Conservation (phyloP, 495 filamentous ascomycete species). For the Penicillium dipodomyicola region DNA sequence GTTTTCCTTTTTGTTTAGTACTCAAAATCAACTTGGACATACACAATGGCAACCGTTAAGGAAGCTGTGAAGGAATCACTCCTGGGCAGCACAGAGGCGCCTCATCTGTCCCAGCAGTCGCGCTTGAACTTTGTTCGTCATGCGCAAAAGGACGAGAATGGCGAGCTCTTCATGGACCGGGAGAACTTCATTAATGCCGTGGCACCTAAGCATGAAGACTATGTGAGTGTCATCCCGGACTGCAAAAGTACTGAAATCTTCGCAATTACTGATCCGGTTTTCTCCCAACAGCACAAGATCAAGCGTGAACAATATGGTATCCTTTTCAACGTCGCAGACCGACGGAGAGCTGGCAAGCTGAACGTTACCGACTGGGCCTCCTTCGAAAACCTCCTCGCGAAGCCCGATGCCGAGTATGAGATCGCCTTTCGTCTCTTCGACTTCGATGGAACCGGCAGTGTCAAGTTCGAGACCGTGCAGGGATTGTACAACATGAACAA, state of each 20-base stretch:
- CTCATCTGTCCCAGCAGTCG: constrained; percentile 64
- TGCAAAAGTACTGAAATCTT: neutral
- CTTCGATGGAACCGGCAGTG: constrained; percentile 69
- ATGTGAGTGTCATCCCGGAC: constrained; percentile 57
- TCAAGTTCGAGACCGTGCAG: constrained; percentile 85
- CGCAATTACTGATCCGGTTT: constrained; percentile 18
- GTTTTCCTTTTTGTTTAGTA: constrained; percentile 7
- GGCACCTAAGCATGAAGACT: constrained; percentile 84
- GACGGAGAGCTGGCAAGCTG: constrained; percentile 65
- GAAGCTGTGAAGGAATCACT: constrained; percentile 75
- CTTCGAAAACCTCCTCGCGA: constrained; percentile 89
- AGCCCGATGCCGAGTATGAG: constrained; percentile 97
- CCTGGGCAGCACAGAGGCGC: constrained; percentile 61
- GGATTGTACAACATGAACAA: constrained; percentile 79
- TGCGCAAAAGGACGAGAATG: constrained; percentile 73
- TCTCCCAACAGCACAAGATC: constrained; percentile 79
- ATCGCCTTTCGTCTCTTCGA: constrained; percentile 98
- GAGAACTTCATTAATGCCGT: constrained; percentile 88
- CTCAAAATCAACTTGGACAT: constrained; percentile 12
- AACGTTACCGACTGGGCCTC: constrained; percentile 82
- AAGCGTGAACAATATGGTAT: constrained; percentile 90
- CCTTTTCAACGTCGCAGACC: constrained; percentile 86
- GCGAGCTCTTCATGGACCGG: constrained; percentile 74
- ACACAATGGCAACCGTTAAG: constrained; percentile 57
- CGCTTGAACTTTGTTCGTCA: constrained; percentile 72